Base-by-base conservation (phyloP, 2,329 filamentous ascomycete genomes). In the Claviceps digitariae region DNA sequence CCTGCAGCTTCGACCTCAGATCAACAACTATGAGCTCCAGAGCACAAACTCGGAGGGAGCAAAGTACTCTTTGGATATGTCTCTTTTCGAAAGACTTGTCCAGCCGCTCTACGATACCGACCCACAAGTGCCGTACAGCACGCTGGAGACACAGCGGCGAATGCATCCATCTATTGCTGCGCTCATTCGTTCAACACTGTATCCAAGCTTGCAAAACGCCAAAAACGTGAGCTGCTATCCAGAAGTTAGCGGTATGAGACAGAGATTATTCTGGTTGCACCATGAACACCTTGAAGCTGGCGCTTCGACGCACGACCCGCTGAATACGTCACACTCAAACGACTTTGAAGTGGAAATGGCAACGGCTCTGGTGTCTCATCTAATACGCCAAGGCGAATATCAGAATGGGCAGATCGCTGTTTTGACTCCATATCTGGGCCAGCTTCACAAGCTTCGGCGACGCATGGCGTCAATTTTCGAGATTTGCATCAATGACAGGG, bases 311-410 rank as follows among this genome's bases (percentile, higher is more conserved):
- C 58, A 65, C 3, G 69, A 70, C 2, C 55, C 65, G 0, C 59
- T 61, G 1, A 64, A 66, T 23, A 77, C 68, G 1, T 81, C 78
- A 0, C 71, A 73, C 49, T 72, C 71, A 10, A 85, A 86, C 53
- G 50, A 60, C 0, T 83, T 71, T 62, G 86, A 90, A 60, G 71
- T 84, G 0, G 69, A 79, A 0, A 83, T 90, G 79, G 75, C 77
- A 0, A 68, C 73, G 7, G 75, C 78, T 0, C 65, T 90, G 0
- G 79, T 88, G 0, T 74, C 73, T 0, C 84, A 90, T 60, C 66
- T 90, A 0, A 69, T 84, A 5, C 72, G 74, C 0, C 85, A 90
- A 61, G 84, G 84, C 0, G 61, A 59, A 0, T 88, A 90, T 61
- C 64, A 63, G 0, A 65, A 68, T 0, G 71, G 70, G 0, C 81